A percentile compares a stretch with the other conserved stretches of the same genome.
Conservation (phyloP, 164 flowering plant genomes). For the Nymphaea colorata region DNA sequence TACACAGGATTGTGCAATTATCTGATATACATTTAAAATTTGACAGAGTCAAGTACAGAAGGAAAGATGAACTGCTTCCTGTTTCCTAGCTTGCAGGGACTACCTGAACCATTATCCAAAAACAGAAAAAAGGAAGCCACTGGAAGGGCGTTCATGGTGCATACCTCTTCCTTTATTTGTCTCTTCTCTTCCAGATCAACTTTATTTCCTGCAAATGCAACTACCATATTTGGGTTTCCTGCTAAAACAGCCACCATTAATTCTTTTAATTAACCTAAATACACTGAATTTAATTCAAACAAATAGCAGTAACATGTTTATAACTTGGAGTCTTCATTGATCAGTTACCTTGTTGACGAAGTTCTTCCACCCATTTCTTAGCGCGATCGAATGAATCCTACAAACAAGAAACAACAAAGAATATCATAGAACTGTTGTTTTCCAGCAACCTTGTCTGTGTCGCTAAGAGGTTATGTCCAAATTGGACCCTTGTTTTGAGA, state of each 20-base stretch:
- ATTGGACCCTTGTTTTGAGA: not conserved
- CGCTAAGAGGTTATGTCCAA: no score
- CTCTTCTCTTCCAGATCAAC: not conserved
- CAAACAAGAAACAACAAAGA: not conserved
- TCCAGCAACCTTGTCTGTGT: not conserved
- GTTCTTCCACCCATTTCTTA: constrained; percentile 2
- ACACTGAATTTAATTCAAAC: not conserved
- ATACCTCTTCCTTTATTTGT: not conserved
- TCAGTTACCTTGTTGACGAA: constrained; percentile 1
- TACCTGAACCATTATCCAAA: not conserved
- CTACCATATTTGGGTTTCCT: constrained; percentile 2
- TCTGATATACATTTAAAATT: no score
- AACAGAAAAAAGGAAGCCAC: not conserved
- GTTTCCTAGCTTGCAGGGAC: not conserved
- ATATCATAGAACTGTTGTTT: not conserved
- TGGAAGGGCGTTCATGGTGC: not conserved
- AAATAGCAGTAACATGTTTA: not conserved
- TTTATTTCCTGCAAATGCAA: constrained; percentile 1
- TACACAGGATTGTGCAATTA: not conserved
- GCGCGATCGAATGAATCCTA: constrained; percentile 1
- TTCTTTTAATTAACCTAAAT: not conserved
- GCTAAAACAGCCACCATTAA: not conserved
- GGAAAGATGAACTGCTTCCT: no score
- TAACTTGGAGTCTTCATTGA: not conserved
- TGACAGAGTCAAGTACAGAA: not conserved